A percentile compares a stretch with the other conserved stretches of the same genome.
Conservation (phyloP, 2,329 filamentous ascomycete species). For the Botrytis hyacinthi region DNA sequence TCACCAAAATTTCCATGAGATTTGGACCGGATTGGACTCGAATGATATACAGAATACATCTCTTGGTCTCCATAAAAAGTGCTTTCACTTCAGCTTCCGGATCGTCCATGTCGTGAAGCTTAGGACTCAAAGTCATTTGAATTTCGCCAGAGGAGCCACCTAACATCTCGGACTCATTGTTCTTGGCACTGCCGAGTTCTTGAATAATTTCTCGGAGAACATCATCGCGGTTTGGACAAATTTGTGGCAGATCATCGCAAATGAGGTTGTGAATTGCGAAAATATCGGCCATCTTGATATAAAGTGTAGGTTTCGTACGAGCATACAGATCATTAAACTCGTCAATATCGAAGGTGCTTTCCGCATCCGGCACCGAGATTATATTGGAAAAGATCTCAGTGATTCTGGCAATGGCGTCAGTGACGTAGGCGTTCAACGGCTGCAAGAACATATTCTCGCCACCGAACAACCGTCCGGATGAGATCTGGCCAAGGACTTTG, state of each 20-base stretch:
- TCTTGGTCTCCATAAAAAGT: constrained; percentile 97
- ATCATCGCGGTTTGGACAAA: constrained; percentile 82
- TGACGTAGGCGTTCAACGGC: constrained; percentile 87
- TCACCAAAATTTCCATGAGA: constrained; percentile 92
- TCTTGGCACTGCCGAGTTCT: constrained; percentile 93
- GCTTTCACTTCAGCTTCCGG: constrained; percentile 90
- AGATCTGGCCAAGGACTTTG: constrained; percentile 87
- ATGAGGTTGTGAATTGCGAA: constrained; percentile 93
- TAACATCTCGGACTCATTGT: constrained; percentile 89
- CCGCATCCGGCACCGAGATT: constrained; percentile 81
- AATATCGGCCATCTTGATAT: constrained; percentile 97
- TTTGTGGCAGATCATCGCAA: constrained; percentile 70
- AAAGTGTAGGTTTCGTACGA: constrained; percentile 94
- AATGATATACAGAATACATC: constrained; percentile 96
- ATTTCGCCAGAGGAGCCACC: constrained; percentile 81
- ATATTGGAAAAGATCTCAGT: constrained; percentile 72
- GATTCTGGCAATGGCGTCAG: constrained; percentile 78
- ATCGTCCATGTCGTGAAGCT: constrained; percentile 86
- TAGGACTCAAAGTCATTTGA: constrained; percentile 84
- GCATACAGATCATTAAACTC: constrained; percentile 98
- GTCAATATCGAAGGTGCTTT: constrained; percentile 94
- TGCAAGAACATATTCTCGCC: constrained; percentile 95
- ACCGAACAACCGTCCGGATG: constrained; percentile 84
- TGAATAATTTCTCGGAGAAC: constrained; percentile 86
- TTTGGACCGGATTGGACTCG: constrained; percentile 89